Base-by-base conservation (phyloP, 148 eudicot genomes). In the Spergularia bocconei region DNA sequence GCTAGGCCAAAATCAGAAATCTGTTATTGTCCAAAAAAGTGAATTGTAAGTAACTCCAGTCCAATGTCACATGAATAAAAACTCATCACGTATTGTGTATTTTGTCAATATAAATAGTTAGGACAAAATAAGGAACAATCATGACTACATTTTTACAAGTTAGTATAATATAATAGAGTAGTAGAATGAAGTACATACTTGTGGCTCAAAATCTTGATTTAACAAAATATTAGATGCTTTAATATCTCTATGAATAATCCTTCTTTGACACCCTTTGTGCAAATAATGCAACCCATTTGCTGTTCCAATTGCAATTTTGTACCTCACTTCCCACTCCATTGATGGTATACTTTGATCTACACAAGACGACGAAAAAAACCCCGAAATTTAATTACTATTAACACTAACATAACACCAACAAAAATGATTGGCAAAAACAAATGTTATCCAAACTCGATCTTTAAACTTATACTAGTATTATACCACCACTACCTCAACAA, bases 1-100 rank as follows among this genome's bases (percentile, higher is more conserved):
- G 99, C 99, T 29, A 95, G 82, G 6, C 99, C 99, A 74, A 95
- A 95, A 85, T 95, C 99, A 11, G 96, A 92, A 79, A 95, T 95
- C 96, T 95, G 80, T 52, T 20, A 20, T 23, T 36, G 16, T 23
- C 11, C 39, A 19, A 51, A 25, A 70, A 20, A 44, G 59, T 51
- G 48, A 44, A 16, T 2, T 19, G 47, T 58, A 44, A 51, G 44
- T 54, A 67, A n/a, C n/a, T n/a, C n/a, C n/a, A n/a, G 41, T 23
- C 60, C 21, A 56, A 29, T 54, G 23, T 33, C 54, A 51, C 15
- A 72, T 29, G 23, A 44, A 56, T 39, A n/a, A 52, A 69, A 69
- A 14, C 8, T 14, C 36, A 29, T 29, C 36, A 29, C 36, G 36
- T 3, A 29, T 29, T 29, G 36, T 29, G 36, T 29, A 29, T 29